phyloP scores from a whole-genome alignment of 805 yeast genomes.

The Sugiyamaella smithiae region DNA sequence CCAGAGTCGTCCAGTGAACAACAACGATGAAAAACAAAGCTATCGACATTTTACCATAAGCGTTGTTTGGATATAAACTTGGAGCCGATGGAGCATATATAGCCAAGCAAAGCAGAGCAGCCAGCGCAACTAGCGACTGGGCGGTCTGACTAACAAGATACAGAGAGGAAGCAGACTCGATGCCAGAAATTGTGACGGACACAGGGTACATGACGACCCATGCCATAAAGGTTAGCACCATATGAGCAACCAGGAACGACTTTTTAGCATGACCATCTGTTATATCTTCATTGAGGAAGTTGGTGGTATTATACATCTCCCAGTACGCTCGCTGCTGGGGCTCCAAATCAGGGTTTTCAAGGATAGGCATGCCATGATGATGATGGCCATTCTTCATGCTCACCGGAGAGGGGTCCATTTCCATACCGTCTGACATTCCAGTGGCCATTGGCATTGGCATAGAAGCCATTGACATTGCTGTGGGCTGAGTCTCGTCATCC shows the following conservation, averaged over 20 bases:
- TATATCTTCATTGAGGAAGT: conserved; percentile 40
- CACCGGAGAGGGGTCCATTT: conserved; percentile 19
- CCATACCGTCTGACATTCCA: too few species aligned
- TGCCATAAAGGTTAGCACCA: conserved; percentile 42
- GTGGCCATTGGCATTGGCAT: background rate
- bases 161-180: conserved; percentile 47
- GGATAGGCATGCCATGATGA: conserved; percentile 72
- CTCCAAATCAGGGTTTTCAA: conserved; percentile 57
- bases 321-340: conserved; percentile 75
- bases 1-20: conserved; percentile 54
- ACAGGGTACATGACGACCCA: conserved; percentile 65
- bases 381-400: conserved; percentile 24
- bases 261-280: conserved; percentile 48
- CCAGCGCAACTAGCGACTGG: conserved; percentile 45
- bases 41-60: conserved; percentile 64
- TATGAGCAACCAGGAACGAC: conserved; percentile 54
- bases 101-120: conserved; percentile 54
- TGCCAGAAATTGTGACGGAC: conserved; percentile 59
- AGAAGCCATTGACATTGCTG: background rate
- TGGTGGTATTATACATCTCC: conserved; percentile 74
- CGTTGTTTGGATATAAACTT: conserved; percentile 70
- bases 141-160: conserved; percentile 54
- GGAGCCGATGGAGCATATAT: conserved; percentile 60
- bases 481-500: background rate
- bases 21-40: conserved; percentile 53